phyloP scores from a whole-genome alignment of 768 basidiomycete species.

The Pisolithus orientalis region DNA sequence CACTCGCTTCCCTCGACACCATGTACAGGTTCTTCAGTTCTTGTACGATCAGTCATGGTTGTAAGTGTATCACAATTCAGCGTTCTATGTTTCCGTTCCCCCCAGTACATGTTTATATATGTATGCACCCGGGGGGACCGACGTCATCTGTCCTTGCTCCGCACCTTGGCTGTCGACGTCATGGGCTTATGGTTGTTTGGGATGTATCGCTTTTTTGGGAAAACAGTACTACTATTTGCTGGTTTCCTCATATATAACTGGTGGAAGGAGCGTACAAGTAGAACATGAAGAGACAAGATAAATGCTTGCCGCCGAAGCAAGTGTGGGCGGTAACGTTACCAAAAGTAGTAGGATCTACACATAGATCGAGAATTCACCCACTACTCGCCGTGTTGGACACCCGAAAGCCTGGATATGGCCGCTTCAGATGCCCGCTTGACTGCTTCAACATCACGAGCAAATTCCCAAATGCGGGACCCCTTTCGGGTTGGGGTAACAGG shows the following conservation, averaged over 20 bases:
- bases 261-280: too few relatives aligned
- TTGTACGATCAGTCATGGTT: constrained; percentile 6
- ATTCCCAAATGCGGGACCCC: constrained; percentile 75
- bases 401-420: constrained; percentile 77
- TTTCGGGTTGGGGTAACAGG: background rate
- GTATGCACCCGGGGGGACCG: background rate
- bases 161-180: background rate
- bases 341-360: background rate
- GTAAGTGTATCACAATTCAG: background rate
- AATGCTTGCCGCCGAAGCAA: background rate
- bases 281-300: background rate
- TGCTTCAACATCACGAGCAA: constrained; percentile 74
- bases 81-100: background rate
- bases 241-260: too few relatives aligned
- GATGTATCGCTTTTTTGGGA: too few relatives aligned
- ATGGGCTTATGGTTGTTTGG: background rate
- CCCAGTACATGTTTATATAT: background rate
- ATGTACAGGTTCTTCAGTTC: constrained; percentile 19
- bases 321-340: background rate
- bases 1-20: constrained; percentile 32
- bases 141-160: constrained; percentile 2
- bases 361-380: background rate
- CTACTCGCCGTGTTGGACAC: constrained; percentile 42
- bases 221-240: too few relatives aligned
- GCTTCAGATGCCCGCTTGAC: constrained; percentile 88